Evolutionary conservation across 2,329 filamentous ascomycete genomes (phyloP).

Genomic region (Verticillium longisporum): DNA sequence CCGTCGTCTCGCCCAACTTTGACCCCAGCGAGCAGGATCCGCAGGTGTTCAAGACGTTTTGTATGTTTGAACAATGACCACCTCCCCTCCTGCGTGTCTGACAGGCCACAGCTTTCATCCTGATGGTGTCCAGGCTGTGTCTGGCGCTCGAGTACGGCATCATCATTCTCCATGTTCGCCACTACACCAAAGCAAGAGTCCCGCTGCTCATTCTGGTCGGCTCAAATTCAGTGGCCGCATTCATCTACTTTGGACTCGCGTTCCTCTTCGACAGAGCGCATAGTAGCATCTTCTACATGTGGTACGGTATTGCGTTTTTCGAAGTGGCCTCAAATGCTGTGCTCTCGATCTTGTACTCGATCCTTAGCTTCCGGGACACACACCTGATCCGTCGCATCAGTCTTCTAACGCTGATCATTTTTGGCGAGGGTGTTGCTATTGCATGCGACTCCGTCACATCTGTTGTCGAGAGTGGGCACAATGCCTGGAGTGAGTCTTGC

Average conservation of each 20-base stretch:
- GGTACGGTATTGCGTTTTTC: conserved; percentile 48
- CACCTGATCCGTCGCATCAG: conserved; percentile 59
- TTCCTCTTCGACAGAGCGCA: conserved; percentile 28
- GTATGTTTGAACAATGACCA: conserved; percentile 18
- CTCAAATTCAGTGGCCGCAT: conserved; percentile 24
- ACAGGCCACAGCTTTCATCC: conserved; percentile 27
- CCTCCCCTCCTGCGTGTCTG: not conserved
- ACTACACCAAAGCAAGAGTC: conserved; percentile 26
- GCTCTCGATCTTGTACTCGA: conserved; percentile 46
- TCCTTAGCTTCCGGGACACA: conserved; percentile 54
- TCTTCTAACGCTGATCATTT: conserved; percentile 57
- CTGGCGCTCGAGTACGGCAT: conserved; percentile 47
- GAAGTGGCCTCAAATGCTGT: conserved; percentile 46
- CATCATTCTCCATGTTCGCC: conserved; percentile 34
- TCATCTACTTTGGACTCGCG: conserved; percentile 33
- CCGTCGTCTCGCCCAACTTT: conserved; percentile 47
- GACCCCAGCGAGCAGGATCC: conserved; percentile 28
- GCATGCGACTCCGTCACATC: conserved; percentile 10
- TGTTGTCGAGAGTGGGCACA: conserved; percentile 14
- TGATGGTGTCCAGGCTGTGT: conserved; percentile 45
- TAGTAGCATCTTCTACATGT: conserved; percentile 28
- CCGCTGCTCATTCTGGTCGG: conserved; percentile 27
- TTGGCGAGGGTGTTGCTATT: conserved; percentile 60
- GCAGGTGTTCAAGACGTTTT: conserved; percentile 32
- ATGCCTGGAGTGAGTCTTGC: conserved; percentile 29